phyloP scores from a whole-genome alignment of 192 early-diverging fungal species.

The Umbelopsis isabellina region DNA sequence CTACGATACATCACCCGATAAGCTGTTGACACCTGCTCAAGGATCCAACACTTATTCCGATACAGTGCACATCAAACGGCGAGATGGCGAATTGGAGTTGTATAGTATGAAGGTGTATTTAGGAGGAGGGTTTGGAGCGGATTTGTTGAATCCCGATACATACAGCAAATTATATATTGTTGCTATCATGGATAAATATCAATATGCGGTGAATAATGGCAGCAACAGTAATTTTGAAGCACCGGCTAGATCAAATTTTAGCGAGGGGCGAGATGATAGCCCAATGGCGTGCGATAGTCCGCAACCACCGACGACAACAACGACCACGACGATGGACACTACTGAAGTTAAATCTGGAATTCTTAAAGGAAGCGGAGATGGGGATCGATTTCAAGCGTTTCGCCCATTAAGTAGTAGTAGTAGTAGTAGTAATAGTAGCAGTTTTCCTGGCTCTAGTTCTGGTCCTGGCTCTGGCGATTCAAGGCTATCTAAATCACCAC shows the following conservation, averaged over 20 bases:
- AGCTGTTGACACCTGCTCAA: conserved; percentile 43
- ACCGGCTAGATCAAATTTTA: not conserved
- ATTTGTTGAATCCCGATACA: conserved; percentile 46
- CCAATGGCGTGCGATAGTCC: conserved; percentile 16
- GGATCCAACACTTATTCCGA: conserved; percentile 52
- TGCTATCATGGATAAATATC: conserved; percentile 39
- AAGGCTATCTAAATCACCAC: conserved; percentile 7
- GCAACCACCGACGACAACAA: not conserved
- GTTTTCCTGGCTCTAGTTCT: too few species aligned
- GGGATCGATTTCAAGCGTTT: conserved; percentile 14
- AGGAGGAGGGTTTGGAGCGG: conserved; percentile 63
- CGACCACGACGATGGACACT: not conserved
- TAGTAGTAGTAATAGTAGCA: too few species aligned
- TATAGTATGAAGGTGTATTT: conserved; percentile 55
- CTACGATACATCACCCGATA: conserved; percentile 39
- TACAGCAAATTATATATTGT: conserved; percentile 57
- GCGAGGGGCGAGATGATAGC: not conserved
- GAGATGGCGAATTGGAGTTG: conserved; percentile 46
- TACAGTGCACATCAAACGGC: conserved; percentile 47
- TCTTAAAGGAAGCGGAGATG: not conserved
- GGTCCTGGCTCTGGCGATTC: not conserved
- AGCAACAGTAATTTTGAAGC: not conserved
- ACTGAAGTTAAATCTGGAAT: not conserved
- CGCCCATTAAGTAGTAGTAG: not conserved
- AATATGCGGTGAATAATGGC: conserved; percentile 19